Conservation (phyloP, 2,329 filamentous ascomycete species). For the Fusarium praegraminearum region DNA sequence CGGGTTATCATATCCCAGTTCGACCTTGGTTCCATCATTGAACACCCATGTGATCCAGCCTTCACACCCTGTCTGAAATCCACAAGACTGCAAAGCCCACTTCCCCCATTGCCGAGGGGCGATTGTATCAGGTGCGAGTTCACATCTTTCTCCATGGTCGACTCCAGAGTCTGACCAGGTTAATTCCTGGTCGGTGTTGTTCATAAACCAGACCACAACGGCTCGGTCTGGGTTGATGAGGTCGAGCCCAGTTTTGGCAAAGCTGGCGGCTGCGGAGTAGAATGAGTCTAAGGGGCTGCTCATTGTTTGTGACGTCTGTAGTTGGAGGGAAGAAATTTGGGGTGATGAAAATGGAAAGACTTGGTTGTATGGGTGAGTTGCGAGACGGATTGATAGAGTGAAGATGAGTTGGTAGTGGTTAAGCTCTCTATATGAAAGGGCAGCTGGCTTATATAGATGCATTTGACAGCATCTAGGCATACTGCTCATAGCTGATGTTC, state of each 20-base stretch:
- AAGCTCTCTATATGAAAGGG: fast-evolving
- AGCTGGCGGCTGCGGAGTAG: background rate
- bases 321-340: too few species aligned
- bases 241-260: fast-evolving
- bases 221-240: background rate
- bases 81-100: background rate
- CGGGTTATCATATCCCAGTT: background rate
- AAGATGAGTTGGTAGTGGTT: background rate
- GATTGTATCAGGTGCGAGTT: background rate
- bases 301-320: background rate
- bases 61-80: background rate
- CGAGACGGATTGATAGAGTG: background rate
- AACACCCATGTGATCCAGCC: background rate
- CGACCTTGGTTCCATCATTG: background rate
- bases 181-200: background rate
- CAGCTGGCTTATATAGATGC: too few species aligned
- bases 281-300: background rate
- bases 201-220: background rate
- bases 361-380: background rate
- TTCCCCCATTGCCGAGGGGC: background rate
- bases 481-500: too few species aligned
- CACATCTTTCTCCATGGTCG: background rate
- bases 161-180: background rate
- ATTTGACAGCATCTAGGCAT: too few species aligned
- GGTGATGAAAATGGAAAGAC: too few species aligned